These are phyloP conservation scores for Toxicodendron radicans DNA, from an alignment of 345 rosid genomes.

Conservation along the genomic window DNA sequence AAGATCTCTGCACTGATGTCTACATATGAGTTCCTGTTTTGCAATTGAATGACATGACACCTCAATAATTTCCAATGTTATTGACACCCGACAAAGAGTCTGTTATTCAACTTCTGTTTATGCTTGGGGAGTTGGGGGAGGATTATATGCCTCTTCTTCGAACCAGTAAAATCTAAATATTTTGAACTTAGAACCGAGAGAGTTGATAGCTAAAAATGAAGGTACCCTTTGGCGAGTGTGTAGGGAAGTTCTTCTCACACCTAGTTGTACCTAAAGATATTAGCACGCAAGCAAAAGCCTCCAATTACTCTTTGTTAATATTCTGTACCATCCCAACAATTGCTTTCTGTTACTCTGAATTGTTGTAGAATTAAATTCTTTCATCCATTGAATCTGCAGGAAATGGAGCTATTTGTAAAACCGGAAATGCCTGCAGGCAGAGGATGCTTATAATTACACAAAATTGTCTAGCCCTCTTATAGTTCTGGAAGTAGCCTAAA, in stretches of 20 bases:
- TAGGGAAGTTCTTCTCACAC: neutral
- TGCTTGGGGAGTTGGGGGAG: too few species aligned
- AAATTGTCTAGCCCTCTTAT: constrained; percentile 7
- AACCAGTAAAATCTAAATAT: too few species aligned
- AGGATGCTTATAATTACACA: constrained; percentile 12
- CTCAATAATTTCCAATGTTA: too few species aligned
- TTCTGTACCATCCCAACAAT: neutral
- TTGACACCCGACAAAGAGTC: too few species aligned
- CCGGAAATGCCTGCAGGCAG: neutral
- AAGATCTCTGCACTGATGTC: too few species aligned
- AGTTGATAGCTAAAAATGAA: too few species aligned
- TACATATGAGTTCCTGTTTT: too few species aligned
- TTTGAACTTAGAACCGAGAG: too few species aligned
- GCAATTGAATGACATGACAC: too few species aligned
- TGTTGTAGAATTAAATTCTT: neutral
- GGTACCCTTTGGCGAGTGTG: too few species aligned
- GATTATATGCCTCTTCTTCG: too few species aligned
- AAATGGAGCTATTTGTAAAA: constrained; percentile 9
- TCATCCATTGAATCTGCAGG: constrained; percentile 20
- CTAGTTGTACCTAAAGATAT: neutral
- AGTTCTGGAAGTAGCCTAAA: constrained; percentile 12
- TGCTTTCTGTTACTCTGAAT: neutral
- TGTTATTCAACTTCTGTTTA: too few species aligned
- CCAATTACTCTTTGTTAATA: neutral
- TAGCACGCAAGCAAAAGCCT: neutral